Evolutionary conservation across 805 yeast genomes (phyloP).

Genomic region (Debaryomyces tyrocola): DNA sequence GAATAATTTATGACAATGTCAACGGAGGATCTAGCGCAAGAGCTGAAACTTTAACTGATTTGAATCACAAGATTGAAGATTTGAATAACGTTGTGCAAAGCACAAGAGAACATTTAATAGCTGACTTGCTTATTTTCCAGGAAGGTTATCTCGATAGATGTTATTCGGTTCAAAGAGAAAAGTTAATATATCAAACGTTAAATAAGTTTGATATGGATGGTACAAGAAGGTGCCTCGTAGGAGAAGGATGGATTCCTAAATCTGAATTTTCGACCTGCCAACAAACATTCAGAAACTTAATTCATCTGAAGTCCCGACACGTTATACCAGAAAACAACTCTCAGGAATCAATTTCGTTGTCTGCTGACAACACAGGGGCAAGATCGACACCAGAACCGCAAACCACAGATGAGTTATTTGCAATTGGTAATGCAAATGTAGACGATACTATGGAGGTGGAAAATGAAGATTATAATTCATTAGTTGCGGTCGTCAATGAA

Average conservation of each 20-base stretch:
- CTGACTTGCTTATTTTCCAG: constrained; percentile 38
- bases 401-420: constrained; percentile 12
- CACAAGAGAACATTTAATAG: constrained; percentile 35
- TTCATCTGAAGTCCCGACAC: constrained; percentile 35
- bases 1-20: constrained; percentile 35
- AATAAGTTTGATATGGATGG: constrained; percentile 69
- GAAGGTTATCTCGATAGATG: constrained; percentile 33
- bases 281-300: constrained; percentile 40
- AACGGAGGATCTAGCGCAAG: constrained; percentile 29
- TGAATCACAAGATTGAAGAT: constrained; percentile 34
- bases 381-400: constrained; percentile 2
- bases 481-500: constrained; percentile 52
- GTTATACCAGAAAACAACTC: constrained; percentile 8
- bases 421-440: constrained; percentile 21
- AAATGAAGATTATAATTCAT: constrained; percentile 17
- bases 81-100: constrained; percentile 30
- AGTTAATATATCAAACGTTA: constrained; percentile 56
- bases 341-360: constrained; percentile 15
- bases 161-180: constrained; percentile 49
- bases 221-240: constrained; percentile 63
- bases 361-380: constrained; percentile 6
- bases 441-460: constrained; percentile 13
- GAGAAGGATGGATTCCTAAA: constrained; percentile 75
- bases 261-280: constrained; percentile 43
- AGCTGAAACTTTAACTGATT: constrained; percentile 23